These are phyloP conservation scores for Euphorbia celastroides DNA, from an alignment of 441 rosid genomes.

Conservation along the genomic window DNA sequence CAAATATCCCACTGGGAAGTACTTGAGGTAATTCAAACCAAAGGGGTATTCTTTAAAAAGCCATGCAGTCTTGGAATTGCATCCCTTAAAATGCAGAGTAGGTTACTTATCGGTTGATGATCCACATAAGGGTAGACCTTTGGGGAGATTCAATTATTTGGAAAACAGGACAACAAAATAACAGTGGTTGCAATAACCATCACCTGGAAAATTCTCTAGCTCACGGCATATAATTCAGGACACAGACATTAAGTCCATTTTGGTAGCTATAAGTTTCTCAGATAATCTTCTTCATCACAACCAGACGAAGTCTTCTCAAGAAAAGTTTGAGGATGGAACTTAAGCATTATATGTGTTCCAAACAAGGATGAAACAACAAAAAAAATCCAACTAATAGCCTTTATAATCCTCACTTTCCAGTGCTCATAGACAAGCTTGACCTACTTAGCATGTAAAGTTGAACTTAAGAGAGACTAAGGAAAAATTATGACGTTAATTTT, in stretches of 20 bases:
- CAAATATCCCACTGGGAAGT: neutral
- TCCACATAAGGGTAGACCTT: neutral
- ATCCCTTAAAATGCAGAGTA: conserved; percentile 2
- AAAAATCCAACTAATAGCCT: neutral
- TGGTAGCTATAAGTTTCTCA: neutral
- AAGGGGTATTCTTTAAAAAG: neutral
- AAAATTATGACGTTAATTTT: neutral
- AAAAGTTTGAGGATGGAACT: neutral
- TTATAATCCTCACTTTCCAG: neutral
- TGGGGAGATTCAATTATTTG: neutral
- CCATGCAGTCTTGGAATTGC: neutral
- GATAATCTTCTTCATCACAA: neutral
- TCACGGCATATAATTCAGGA: neutral
- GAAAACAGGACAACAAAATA: neutral
- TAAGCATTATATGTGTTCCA: neutral
- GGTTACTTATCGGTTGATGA: neutral
- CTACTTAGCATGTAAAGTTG: neutral
- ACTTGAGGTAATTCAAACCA: neutral
- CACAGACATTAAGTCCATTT: neutral
- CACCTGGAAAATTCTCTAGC: neutral
- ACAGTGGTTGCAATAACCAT: neutral
- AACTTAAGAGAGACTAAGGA: neutral
- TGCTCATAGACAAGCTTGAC: neutral
- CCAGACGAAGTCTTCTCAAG: neutral
- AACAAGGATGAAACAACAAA: neutral